Evolutionary conservation across 139 green algal species (phyloP), one percentile per base, ranked within the genome.

Genomic region (Asterochloris erici): DNA sequence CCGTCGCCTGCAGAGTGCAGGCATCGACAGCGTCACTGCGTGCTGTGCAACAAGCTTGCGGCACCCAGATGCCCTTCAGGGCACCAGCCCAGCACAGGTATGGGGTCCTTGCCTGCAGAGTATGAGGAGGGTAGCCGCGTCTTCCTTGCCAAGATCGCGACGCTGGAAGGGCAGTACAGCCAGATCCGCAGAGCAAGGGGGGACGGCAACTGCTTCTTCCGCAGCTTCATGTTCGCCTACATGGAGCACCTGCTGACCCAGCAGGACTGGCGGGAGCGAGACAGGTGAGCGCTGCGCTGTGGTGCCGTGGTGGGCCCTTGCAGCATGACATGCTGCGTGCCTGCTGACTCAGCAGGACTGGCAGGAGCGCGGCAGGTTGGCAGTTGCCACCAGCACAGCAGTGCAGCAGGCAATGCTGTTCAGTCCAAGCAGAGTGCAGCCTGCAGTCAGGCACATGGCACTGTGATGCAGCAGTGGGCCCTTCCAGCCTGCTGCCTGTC

Each of bases 141-240:
- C 1, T 97, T 96, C 79, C 71, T 90, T 21, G n/a, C 78, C 1
- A 97, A 97, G 83, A 95, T 96, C 38, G 74, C 71, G 12, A 85
- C 74, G 27, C 85, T 97, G 63, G 71, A 86, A 63, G 24, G 62
- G 14, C 74, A 12, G 14, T 96, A 97, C 85, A 73, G 74, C 68
- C 77, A 68, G 74, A 92, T 96, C 68, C 83, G 93, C 16, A 77
- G 91, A 17, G 90, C 89, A 0, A 83, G 91, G 11, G 89, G 90
- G 13, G 91, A 95, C 73, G 92, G 92, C 78, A 97, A 96, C 85
- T 97, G 93, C 88, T 96, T 95, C 83, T 95, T 92, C 81, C 79
- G 76, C 71, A 81, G 90, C 66, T 95, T 96, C 79, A 84, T 95
- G 6, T 98, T 94, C 83, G 86, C 84, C 19, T 95, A 94, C 81